Evolutionary conservation across 108 stramenopile genomes (phyloP).

Genomic region (Cyclotella sp.): DNA sequence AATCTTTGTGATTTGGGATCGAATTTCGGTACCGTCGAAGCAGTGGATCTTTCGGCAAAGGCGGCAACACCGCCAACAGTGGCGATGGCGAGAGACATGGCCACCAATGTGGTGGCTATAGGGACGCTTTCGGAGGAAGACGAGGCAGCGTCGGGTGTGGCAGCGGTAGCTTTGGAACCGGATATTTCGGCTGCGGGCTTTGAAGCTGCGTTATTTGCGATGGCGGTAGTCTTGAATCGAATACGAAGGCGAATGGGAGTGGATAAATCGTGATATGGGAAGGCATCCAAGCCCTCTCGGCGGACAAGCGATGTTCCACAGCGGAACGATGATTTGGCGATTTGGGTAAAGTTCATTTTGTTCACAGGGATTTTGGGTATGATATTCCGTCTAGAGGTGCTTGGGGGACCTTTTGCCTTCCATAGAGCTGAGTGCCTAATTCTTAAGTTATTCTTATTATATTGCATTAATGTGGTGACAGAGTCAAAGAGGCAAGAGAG

Average conservation of each 20-base stretch:
- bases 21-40: conserved; percentile 58
- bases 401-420: background rate
- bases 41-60: conserved; percentile 58
- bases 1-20: conserved; percentile 64
- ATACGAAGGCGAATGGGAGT: background rate
- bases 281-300: background rate
- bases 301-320: background rate
- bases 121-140: conserved; percentile 17
- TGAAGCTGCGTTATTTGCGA: background rate
- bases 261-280: background rate
- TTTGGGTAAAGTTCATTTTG: background rate
- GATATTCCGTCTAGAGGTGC: background rate
- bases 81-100: conserved; percentile 59
- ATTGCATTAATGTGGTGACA: too few relatives aligned
- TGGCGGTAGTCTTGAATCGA: background rate
- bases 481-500: too few relatives aligned
- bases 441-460: too few relatives aligned
- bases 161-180: conserved; percentile 7
- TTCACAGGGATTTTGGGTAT: background rate
- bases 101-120: conserved; percentile 49
- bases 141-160: conserved; percentile 12
- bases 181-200: background rate
- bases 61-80: conserved; percentile 57
- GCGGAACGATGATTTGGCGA: background rate
- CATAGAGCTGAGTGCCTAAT: too few relatives aligned